Conservation (phyloP, 768 basidiomycete species). For the Lactifluus piperatus region DNA sequence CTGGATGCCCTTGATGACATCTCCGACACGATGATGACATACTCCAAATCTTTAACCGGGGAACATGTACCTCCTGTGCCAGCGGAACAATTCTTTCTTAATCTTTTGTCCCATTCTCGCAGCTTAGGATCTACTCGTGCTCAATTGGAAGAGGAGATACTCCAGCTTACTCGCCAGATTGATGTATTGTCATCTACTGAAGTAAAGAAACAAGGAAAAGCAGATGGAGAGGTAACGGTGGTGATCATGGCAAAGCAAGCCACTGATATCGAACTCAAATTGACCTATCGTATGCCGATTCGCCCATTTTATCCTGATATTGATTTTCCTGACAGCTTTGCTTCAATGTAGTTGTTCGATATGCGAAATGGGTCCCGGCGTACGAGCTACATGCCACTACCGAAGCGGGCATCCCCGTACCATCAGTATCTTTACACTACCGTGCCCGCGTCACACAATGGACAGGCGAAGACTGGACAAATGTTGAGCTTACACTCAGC, state of each 20-base stretch:
- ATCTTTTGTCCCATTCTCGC: constrained; percentile 32
- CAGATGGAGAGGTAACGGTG: constrained; percentile 31
- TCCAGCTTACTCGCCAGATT: constrained; percentile 32
- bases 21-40: constrained; percentile 34
- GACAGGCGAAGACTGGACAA: constrained; percentile 56
- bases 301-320: neutral
- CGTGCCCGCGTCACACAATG: constrained; percentile 43
- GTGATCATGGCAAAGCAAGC: constrained; percentile 35
- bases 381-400: constrained; percentile 49
- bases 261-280: constrained; percentile 33
- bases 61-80: constrained; percentile 33
- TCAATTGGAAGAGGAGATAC: constrained; percentile 30
- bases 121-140: constrained; percentile 30
- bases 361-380: constrained; percentile 43
- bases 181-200: constrained; percentile 28
- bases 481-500: constrained; percentile 42
- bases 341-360: constrained; percentile 39
- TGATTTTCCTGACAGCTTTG: neutral
- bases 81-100: constrained; percentile 36
- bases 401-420: constrained; percentile 35
- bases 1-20: constrained; percentile 35
- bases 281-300: constrained; percentile 43
- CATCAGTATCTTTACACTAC: constrained; percentile 43
- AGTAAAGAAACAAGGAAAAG: constrained; percentile 27
- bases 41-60: constrained; percentile 36